Conservation (phyloP, 2,329 filamentous ascomycete species). For the Lachnellula hyalina region DNA sequence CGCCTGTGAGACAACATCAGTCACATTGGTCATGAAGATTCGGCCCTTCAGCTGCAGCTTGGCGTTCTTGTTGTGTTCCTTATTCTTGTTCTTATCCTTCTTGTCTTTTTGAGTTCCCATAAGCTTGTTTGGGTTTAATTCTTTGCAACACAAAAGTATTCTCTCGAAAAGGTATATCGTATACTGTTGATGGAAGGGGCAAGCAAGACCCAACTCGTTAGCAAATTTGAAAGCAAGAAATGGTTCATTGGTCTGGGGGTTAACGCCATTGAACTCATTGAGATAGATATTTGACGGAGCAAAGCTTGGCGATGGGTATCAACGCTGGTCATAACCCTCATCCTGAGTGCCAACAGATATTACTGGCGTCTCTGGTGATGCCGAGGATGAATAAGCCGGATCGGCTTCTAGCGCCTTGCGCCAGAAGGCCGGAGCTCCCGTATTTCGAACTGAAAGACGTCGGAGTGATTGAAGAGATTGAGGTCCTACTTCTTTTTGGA, state of each 20-base stretch:
- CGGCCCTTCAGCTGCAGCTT: slow-evolving; percentile 93
- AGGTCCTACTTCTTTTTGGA: slow-evolving; percentile 65
- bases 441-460: slow-evolving; percentile 9
- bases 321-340: slow-evolving; percentile 9
- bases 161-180: slow-evolving; percentile 96
- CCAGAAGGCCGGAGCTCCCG: slow-evolving; percentile 8
- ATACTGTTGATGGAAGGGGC: slow-evolving; percentile 53
- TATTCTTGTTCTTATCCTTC: slow-evolving; percentile 70
- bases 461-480: slow-evolving; percentile 10
- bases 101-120: slow-evolving; percentile 62
- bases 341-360: not conserved
- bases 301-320: not conserved
- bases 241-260: slow-evolving; percentile 9
- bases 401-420: slow-evolving; percentile 17
- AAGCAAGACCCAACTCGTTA: slow-evolving; percentile 21
- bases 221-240: slow-evolving; percentile 17
- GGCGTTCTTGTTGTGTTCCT: slow-evolving; percentile 57
- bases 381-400: slow-evolving; percentile 3
- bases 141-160: slow-evolving; percentile 95
- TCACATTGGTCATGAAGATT: slow-evolving; percentile 99
- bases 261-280: slow-evolving; percentile 8
- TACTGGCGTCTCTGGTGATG: not conserved
- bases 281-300: slow-evolving; percentile 12
- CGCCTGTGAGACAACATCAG: slow-evolving; percentile 79
- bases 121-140: slow-evolving; percentile 79